Conservation (phyloP, 1,284 basidiomycete genomes). For the Malassezia nana region DNA sequence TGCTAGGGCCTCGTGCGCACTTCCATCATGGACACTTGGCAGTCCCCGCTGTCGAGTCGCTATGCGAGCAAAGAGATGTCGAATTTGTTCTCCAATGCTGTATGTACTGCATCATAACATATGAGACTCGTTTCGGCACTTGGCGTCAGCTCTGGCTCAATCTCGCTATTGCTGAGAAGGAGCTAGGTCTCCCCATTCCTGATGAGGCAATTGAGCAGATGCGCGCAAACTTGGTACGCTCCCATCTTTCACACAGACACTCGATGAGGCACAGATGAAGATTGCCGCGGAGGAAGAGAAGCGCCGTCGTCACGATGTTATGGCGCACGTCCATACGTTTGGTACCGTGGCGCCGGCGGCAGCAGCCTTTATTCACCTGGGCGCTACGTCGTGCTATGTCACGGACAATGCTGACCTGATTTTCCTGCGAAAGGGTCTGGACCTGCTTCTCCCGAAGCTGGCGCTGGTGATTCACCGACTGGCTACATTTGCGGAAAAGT, state of each 20-base stretch:
- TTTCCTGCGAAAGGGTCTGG: conserved; percentile 79
- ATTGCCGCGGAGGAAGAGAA: conserved; percentile 90
- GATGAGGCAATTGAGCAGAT: conserved; percentile 89
- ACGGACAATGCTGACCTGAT: conserved; percentile 86
- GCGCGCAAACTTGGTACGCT: conserved; percentile 68
- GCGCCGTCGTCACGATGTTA: conserved; percentile 94
- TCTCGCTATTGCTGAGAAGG: conserved; percentile 89
- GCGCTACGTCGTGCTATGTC: conserved; percentile 96
- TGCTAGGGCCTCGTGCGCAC: not conserved
- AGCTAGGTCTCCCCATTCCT: conserved; percentile 80
- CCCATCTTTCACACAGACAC: conserved; percentile 53
- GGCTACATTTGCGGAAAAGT: conserved; percentile 61
- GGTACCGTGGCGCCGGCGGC: conserved; percentile 86
- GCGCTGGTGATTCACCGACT: conserved; percentile 81
- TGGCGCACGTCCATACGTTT: conserved; percentile 98
- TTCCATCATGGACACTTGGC: conserved; percentile 29
- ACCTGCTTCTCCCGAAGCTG: conserved; percentile 74
- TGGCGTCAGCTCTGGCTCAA: conserved; percentile 95
- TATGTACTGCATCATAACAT: conserved; percentile 46
- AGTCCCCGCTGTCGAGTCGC: conserved; percentile 55
- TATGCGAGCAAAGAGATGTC: conserved; percentile 99
- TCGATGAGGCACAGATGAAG: conserved; percentile 82
- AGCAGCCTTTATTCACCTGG: conserved; percentile 92
- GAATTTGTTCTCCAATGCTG: conserved; percentile 80
- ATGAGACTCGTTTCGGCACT: conserved; percentile 84